These are phyloP conservation scores for Coniferiporia sulphurascens DNA, from an alignment of 1,284 basidiomycete genomes.

Conservation along the genomic window DNA sequence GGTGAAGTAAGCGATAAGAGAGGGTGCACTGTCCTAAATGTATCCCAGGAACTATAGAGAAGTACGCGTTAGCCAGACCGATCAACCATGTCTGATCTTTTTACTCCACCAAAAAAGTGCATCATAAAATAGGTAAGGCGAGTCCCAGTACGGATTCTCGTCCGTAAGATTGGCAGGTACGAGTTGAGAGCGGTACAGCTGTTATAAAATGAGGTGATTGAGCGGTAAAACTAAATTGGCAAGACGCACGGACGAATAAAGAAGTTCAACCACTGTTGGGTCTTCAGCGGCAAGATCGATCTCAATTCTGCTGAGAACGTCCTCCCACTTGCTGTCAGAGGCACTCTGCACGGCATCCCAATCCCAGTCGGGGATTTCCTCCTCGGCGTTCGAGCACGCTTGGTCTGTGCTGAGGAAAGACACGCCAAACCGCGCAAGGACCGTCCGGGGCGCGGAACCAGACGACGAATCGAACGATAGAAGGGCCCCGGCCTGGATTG, in stretches of 20 bases:
- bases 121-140: conserved; percentile 59
- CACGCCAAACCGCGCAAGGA: conserved; percentile 41
- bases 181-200: conserved; percentile 47
- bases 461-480: conserved; percentile 29
- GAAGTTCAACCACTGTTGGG: conserved; percentile 37
- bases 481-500: conserved; percentile 41
- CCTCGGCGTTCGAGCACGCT: conserved; percentile 44
- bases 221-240: background rate
- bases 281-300: conserved; percentile 36
- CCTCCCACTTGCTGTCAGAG: conserved; percentile 38
- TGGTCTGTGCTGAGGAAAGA: conserved; percentile 39
- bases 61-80: background rate
- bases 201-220: background rate
- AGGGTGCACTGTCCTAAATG: conserved; percentile 54
- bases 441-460: conserved; percentile 17
- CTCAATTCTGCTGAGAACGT: conserved; percentile 35
- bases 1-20: conserved; percentile 51
- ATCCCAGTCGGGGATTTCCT: conserved; percentile 41
- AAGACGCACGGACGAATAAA: conserved; percentile 40
- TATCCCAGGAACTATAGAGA: conserved; percentile 22
- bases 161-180: conserved; percentile 48
- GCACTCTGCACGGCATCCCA: conserved; percentile 37
- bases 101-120: conserved; percentile 62
- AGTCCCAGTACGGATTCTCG: conserved; percentile 50
- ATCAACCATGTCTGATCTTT: conserved; percentile 31